Evolutionary conservation across 1,139 yeast species (phyloP).

Genomic region (Scheffersomyces stambukii): DNA sequence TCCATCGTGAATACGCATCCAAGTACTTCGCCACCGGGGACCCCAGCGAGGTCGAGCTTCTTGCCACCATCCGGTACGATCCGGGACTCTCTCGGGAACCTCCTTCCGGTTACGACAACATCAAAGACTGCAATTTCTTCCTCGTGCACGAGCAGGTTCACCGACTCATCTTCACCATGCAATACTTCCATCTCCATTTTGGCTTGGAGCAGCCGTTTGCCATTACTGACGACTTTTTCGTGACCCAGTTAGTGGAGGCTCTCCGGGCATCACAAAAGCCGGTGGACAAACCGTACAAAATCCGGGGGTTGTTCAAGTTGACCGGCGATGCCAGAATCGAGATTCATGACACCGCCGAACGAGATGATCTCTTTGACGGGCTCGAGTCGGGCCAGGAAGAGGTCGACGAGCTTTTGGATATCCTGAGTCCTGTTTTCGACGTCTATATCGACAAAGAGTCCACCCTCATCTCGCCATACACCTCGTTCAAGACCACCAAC

Average conservation of each 20-base stretch:
- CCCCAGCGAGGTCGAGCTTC: constrained; percentile 43
- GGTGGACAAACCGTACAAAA: constrained; percentile 44
- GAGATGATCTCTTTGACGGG: constrained; percentile 45
- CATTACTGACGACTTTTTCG: constrained; percentile 39
- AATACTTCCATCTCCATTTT: constrained; percentile 43
- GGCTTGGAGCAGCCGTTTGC: constrained; percentile 20
- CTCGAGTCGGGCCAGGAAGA: constrained; percentile 4
- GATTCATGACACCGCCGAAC: constrained; percentile 35
- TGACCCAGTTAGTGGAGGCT: constrained; percentile 42
- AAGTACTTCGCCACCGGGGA: constrained; percentile 15
- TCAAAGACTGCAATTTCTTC: constrained; percentile 45
- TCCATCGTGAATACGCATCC: constrained; percentile 17
- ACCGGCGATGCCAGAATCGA: constrained; percentile 52
- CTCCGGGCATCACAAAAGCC: constrained; percentile 25
- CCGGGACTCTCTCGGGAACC: constrained; percentile 39
- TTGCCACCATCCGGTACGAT: constrained; percentile 72
- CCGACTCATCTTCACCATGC: constrained; percentile 51
- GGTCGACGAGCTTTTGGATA: background rate
- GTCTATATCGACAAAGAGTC: constrained; percentile 58
- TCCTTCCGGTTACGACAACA: constrained; percentile 22
- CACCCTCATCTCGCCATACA: constrained; percentile 64
- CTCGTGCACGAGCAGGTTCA: constrained; percentile 61
- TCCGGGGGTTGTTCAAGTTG: constrained; percentile 51
- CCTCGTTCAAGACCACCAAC: constrained; percentile 83
- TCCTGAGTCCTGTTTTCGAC: constrained; percentile 39